Percentiles rank a stretch among this genome's conserved stretches.
These are phyloP conservation scores for Talaromyces rugulosus DNA, from an alignment of 2,329 filamentous ascomycete species.

Conservation along the genomic window DNA sequence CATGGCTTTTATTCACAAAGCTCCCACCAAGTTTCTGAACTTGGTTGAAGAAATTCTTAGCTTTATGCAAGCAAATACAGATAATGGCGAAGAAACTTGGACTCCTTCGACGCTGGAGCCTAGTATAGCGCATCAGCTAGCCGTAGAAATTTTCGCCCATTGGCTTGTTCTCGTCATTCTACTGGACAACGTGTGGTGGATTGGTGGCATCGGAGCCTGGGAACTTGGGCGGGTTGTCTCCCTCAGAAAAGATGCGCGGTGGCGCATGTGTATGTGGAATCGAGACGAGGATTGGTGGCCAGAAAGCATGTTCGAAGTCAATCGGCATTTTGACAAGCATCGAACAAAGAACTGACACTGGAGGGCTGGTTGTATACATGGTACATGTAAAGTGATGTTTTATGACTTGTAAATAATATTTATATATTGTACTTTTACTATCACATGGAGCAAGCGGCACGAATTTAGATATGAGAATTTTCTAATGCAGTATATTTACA, in stretches of 20 bases:
- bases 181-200: conserved; percentile 33
- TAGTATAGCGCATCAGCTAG: conserved; percentile 15
- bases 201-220: conserved; percentile 24
- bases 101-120: conserved; percentile 7
- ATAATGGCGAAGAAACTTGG: neutral
- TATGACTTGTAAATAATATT: neutral
- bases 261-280: conserved; percentile 4
- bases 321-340: conserved; percentile 1
- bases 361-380: neutral
- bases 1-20: conserved; percentile 41
- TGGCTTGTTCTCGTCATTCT: conserved; percentile 30
- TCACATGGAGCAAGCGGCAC: neutral
- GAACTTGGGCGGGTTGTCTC: conserved; percentile 21
- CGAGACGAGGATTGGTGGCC: conserved; percentile 23
- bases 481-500: neutral
- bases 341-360: neutral
- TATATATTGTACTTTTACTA: neutral
- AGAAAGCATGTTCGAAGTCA: conserved; percentile 18
- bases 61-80: neutral
- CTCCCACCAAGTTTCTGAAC: conserved; percentile 28
- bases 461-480: neutral
- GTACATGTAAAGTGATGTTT: neutral
- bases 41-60: conserved; percentile 31
- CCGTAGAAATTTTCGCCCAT: conserved; percentile 26
- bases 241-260: conserved; percentile 14